These are phyloP conservation scores for Daldinia decipiens DNA, from an alignment of 495 filamentous ascomycete species.

Conservation along the genomic window DNA sequence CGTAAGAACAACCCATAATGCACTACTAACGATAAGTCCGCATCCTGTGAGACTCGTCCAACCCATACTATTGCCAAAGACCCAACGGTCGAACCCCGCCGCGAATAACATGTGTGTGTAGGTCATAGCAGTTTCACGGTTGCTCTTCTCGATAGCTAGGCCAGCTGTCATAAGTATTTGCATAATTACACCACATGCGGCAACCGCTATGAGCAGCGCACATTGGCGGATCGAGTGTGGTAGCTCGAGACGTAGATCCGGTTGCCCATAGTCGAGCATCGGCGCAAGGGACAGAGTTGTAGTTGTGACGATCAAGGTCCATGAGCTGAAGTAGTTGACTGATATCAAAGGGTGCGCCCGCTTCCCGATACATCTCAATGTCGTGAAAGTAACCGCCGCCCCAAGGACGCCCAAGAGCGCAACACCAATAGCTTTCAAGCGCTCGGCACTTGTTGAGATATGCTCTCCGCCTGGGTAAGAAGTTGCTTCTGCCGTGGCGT, in stretches of 20 bases:
- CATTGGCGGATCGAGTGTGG: conserved; percentile 73
- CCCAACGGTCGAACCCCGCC: conserved; percentile 77
- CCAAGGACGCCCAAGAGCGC: conserved; percentile 86
- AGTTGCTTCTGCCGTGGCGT: conserved; percentile 37
- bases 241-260: conserved; percentile 67
- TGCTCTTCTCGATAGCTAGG: conserved; percentile 71
- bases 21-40: conserved; percentile 80
- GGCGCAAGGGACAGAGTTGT: conserved; percentile 65
- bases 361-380: conserved; percentile 85
- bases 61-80: conserved; percentile 78
- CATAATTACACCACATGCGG: conserved; percentile 81
- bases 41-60: conserved; percentile 76
- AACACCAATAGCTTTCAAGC: conserved; percentile 75
- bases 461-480: conserved; percentile 39
- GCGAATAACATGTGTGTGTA: conserved; percentile 96
- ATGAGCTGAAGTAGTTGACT: conserved; percentile 85
- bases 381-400: conserved; percentile 77
- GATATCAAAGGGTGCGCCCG: conserved; percentile 85
- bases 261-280: conserved; percentile 56
- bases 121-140: conserved; percentile 85
- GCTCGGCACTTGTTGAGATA: conserved; percentile 60
- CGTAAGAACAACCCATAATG: conserved; percentile 77
- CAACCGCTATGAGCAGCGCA: conserved; percentile 74
- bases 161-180: conserved; percentile 90
- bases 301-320: conserved; percentile 72